A percentile compares a stretch with the other conserved stretches of the same genome.
These are phyloP conservation scores for Ilex asprella DNA, from an alignment of 257 asterid genomes.

Conservation along the genomic window DNA sequence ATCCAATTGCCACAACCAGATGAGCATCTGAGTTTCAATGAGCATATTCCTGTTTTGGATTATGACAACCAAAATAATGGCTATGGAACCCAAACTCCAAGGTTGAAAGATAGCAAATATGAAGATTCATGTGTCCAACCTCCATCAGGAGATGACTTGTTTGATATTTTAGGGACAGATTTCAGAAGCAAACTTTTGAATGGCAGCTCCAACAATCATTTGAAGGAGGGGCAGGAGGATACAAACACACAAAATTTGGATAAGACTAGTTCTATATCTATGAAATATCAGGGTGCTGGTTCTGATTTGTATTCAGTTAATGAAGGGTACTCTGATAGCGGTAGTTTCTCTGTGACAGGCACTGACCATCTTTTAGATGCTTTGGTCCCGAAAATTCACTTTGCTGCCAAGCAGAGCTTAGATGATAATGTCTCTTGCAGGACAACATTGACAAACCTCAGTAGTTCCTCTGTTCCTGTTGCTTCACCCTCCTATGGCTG, in stretches of 20 bases:
- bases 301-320: constrained; percentile 27
- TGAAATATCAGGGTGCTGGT: constrained; percentile 29
- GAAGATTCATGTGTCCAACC: constrained; percentile 30
- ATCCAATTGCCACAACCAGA: constrained; percentile 21
- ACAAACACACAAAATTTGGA: constrained; percentile 24
- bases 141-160: constrained; percentile 65
- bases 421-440: constrained; percentile 54
- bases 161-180: constrained; percentile 80
- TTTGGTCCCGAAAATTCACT: constrained; percentile 41
- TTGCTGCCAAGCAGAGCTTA: constrained; percentile 22
- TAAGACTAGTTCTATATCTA: constrained; percentile 17
- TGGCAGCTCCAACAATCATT: constrained; percentile 34
- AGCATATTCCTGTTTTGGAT: constrained; percentile 22
- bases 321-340: constrained; percentile 45
- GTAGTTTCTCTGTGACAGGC: constrained; percentile 30
- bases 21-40: constrained; percentile 18
- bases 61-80: constrained; percentile 27
- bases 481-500: constrained; percentile 38
- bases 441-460: constrained; percentile 38
- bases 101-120: constrained; percentile 12
- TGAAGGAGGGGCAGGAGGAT: constrained; percentile 24
- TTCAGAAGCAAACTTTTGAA: constrained; percentile 53
- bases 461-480: constrained; percentile 43
- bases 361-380: constrained; percentile 75
- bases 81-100: constrained; percentile 18